Evolutionary conservation across 1,284 basidiomycete species (phyloP).

Genomic region (Singerocomus rubriflavus): DNA sequence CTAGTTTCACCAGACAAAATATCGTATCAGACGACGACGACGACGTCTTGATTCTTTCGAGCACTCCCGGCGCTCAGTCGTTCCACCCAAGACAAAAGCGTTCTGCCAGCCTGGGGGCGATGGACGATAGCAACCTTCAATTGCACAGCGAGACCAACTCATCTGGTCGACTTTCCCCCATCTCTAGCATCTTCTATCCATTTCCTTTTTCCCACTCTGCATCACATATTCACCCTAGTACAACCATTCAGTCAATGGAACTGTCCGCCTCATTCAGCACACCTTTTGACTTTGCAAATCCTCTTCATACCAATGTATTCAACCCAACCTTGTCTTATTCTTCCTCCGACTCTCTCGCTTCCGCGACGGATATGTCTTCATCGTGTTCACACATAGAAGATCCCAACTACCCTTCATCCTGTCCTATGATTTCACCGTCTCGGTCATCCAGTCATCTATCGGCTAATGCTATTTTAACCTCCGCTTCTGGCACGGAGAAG

Average conservation of each 20-base stretch:
- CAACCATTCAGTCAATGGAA: slow-evolving; percentile 16
- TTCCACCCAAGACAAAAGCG: slow-evolving; percentile 36
- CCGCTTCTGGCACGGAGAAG: slow-evolving; percentile 50
- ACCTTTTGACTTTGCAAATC: slow-evolving; percentile 24
- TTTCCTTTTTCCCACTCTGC: slow-evolving; percentile 10
- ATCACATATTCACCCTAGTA: slow-evolving; percentile 14
- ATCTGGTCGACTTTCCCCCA: slow-evolving; percentile 26
- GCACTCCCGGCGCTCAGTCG: slow-evolving; percentile 28
- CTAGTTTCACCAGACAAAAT: slow-evolving; percentile 9
- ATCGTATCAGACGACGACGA: slow-evolving; percentile 47
- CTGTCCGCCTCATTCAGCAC: slow-evolving; percentile 27
- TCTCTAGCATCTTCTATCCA: slow-evolving; percentile 21
- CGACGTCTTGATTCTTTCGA: slow-evolving; percentile 48
- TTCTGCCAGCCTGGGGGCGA: slow-evolving; percentile 41
- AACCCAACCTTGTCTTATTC: slow-evolving; percentile 22
- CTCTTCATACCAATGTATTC: slow-evolving; percentile 25
- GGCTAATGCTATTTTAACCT: slow-evolving; percentile 11
- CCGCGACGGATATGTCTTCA: slow-evolving; percentile 33
- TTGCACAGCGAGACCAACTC: slow-evolving; percentile 9
- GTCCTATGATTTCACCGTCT: slow-evolving; percentile 11
- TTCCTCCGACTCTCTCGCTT: slow-evolving; percentile 36
- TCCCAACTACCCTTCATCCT: slow-evolving; percentile 2
- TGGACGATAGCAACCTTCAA: slow-evolving; percentile 34
- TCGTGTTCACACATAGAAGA: slow-evolving; percentile 17
- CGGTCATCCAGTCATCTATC: slow-evolving; percentile 14